phyloP scores from a whole-genome alignment of 768 basidiomycete genomes.

The Collybiopsis confluens region DNA sequence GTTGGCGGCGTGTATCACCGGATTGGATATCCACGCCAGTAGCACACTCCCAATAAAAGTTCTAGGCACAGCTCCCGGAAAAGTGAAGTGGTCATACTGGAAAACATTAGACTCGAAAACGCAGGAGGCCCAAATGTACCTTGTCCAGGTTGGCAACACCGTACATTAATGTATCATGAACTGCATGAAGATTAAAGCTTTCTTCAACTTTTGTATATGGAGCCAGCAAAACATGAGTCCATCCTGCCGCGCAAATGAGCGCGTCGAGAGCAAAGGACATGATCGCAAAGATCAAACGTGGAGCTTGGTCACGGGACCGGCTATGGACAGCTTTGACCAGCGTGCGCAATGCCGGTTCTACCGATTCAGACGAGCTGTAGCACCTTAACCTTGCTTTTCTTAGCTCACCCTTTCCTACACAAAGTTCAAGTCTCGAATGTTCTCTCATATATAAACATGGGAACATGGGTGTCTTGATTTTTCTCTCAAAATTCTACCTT shows the following conservation, averaged over 20 bases:
- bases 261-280: constrained; percentile 45
- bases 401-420: no score
- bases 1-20: constrained; percentile 40
- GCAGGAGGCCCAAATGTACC: constrained; percentile 32
- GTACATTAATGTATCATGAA: constrained; percentile 81
- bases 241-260: constrained; percentile 45
- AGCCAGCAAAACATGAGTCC: constrained; percentile 68
- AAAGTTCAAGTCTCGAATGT: no score
- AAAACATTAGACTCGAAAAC: constrained; percentile 1
- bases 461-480: no score
- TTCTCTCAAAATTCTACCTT: no score
- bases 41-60: constrained; percentile 78
- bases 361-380: no score
- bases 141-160: constrained; percentile 50
- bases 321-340: constrained; percentile 2
- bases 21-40: constrained; percentile 54
- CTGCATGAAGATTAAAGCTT: constrained; percentile 90
- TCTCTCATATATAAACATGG: no score
- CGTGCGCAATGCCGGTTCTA: no score
- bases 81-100: constrained; percentile 88
- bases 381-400: no score
- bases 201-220: constrained; percentile 98
- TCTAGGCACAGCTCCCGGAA: constrained; percentile 86
- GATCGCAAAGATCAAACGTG: neutral
- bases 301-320: neutral